Percentiles rank a stretch among this genome's conserved stretches.
Evolutionary conservation across 805 yeast species (phyloP).

Genomic region (Kluyveromyces nonfermentans): DNA sequence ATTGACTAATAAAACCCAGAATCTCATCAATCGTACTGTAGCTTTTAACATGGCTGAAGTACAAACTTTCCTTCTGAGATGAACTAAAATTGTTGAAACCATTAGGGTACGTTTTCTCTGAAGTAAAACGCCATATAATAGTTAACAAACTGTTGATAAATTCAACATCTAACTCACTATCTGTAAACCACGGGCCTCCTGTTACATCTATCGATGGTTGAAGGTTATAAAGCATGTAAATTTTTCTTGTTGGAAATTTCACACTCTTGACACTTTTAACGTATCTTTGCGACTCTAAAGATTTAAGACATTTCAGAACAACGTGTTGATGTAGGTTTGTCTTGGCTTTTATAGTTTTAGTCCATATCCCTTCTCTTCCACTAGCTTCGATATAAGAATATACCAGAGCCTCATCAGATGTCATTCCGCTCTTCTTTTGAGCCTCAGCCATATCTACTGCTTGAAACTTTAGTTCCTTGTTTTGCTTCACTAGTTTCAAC

Average conservation of each 20-base stretch:
- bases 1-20: slow-evolving; percentile 57
- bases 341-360: slow-evolving; percentile 78
- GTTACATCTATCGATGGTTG: slow-evolving; percentile 95
- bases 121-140: slow-evolving; percentile 81
- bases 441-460: slow-evolving; percentile 72
- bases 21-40: slow-evolving; percentile 70
- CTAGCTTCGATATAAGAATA: slow-evolving; percentile 87
- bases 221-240: slow-evolving; percentile 86
- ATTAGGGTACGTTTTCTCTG: slow-evolving; percentile 65
- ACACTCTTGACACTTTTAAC: slow-evolving; percentile 88
- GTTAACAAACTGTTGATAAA: slow-evolving; percentile 77
- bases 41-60: slow-evolving; percentile 48
- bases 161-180: slow-evolving; percentile 87
- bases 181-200: slow-evolving; percentile 99
- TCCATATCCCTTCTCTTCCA: slow-evolving; percentile 95
- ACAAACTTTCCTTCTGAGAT: slow-evolving; percentile 23
- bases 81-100: slow-evolving; percentile 39
- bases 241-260: slow-evolving; percentile 87
- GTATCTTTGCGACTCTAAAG: slow-evolving; percentile 68
- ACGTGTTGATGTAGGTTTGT: slow-evolving; percentile 87
- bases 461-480: slow-evolving; percentile 62
- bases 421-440: slow-evolving; percentile 63
- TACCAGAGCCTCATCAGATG: slow-evolving; percentile 80
- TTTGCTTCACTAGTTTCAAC: slow-evolving; percentile 58
- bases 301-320: slow-evolving; percentile 73